These are phyloP conservation scores for Juglanconis sp. DNA, from an alignment of 2,329 filamentous ascomycete species.

Conservation along the genomic window DNA sequence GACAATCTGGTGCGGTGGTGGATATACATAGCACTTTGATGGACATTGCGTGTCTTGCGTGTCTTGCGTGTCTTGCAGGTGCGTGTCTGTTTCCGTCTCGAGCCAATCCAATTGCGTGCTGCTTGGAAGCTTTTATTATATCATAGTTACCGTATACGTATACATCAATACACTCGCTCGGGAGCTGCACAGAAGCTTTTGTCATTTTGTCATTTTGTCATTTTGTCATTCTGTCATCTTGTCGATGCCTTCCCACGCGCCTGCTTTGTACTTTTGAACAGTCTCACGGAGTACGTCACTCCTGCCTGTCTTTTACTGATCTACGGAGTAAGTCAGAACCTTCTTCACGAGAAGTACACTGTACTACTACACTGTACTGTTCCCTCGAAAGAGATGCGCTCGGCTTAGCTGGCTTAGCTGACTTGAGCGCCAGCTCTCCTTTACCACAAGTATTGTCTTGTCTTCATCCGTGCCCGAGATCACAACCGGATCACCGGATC, in stretches of 20 bases:
- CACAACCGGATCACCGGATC: too few relatives aligned
- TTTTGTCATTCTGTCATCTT: not conserved
- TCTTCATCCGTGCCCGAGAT: not conserved
- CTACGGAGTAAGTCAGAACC: too few relatives aligned
- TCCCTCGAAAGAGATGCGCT: too few relatives aligned
- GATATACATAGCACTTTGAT: too few relatives aligned
- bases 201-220: not conserved
- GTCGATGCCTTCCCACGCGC: conserved; percentile 5
- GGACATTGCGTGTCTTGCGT: too few relatives aligned
- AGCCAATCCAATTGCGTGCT: too few relatives aligned
- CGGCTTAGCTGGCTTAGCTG: not conserved
- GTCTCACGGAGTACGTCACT: not conserved
- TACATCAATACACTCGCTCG: too few relatives aligned
- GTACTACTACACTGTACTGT: too few relatives aligned
- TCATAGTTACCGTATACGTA: too few relatives aligned
- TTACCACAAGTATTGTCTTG: not conserved
- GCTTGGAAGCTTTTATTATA: too few relatives aligned
- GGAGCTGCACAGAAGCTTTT: not conserved
- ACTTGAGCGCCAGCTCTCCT: not conserved
- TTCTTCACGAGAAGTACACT: too few relatives aligned
- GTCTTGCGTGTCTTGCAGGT: not conserved
- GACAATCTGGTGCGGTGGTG: not conserved
- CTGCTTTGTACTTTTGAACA: not conserved
- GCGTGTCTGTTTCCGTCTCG: too few relatives aligned
- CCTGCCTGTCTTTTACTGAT: not conserved